phyloP scores from a whole-genome alignment of 2,329 filamentous ascomycete genomes.

The Lithohypha guttulata region DNA sequence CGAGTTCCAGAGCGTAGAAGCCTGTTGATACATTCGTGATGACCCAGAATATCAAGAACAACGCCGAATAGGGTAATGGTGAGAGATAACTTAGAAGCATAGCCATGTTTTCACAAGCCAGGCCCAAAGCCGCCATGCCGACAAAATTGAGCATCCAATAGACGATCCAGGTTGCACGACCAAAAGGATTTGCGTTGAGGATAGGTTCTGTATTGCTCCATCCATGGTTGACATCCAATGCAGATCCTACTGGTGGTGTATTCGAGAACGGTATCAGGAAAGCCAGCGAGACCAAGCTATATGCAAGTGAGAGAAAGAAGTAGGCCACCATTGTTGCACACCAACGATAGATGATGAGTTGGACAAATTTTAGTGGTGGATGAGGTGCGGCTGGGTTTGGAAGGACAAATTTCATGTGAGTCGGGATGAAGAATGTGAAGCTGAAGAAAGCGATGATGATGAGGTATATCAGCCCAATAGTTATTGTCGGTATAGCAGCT shows the following conservation, averaged over 20 bases:
- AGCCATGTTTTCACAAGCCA: slow-evolving; percentile 55
- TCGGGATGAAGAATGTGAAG: slow-evolving; percentile 54
- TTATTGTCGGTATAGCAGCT: slow-evolving; percentile 46
- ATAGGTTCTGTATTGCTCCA: slow-evolving; percentile 1
- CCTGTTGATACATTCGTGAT: slow-evolving; percentile 53
- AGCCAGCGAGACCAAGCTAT: slow-evolving; percentile 52
- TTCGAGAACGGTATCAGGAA: slow-evolving; percentile 54
- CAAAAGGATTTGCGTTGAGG: slow-evolving; percentile 44
- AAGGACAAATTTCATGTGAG: slow-evolving; percentile 49
- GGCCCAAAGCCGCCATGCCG: slow-evolving; percentile 52
- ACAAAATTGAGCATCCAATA: slow-evolving; percentile 55
- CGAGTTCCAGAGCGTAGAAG: slow-evolving; percentile 50
- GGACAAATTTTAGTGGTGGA: slow-evolving; percentile 46
- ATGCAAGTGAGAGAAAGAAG: slow-evolving; percentile 51
- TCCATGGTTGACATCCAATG: slow-evolving; percentile 24
- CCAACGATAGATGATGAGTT: slow-evolving; percentile 50
- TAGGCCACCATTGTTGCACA: slow-evolving; percentile 47
- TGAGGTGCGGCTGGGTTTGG: slow-evolving; percentile 35
- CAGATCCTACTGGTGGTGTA: slow-evolving; percentile 34
- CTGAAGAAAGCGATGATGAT: slow-evolving; percentile 59
- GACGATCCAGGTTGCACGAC: slow-evolving; percentile 47
- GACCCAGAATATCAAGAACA: slow-evolving; percentile 57
- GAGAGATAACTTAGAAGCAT: slow-evolving; percentile 46
- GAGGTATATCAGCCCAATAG: slow-evolving; percentile 54
- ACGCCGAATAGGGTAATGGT: slow-evolving; percentile 42